Percentiles rank a stretch among this genome's conserved stretches.
phyloP scores from a whole-genome alignment of 2,329 filamentous ascomycete genomes.

The Gnomoniopsis sp. region DNA sequence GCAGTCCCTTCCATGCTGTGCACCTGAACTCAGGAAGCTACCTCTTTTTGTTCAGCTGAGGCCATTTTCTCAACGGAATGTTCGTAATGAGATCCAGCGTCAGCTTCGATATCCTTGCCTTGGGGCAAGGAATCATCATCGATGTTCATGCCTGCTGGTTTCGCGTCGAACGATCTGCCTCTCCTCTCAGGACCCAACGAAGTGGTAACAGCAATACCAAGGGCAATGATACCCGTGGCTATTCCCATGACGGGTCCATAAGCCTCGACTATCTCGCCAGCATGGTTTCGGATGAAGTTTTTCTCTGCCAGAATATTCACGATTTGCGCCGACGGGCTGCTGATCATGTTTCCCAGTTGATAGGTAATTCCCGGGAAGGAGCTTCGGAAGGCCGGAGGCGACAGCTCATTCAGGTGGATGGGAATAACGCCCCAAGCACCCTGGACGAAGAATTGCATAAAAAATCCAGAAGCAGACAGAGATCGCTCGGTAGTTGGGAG shows the following conservation, averaged over 20 bases:
- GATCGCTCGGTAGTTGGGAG: constrained; percentile 56
- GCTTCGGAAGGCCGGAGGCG: constrained; percentile 66
- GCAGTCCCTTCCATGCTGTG: not conserved
- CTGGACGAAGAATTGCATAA: constrained; percentile 67
- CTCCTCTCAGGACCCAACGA: constrained; percentile 72
- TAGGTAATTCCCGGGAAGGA: constrained; percentile 70
- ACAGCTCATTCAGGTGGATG: constrained; percentile 72
- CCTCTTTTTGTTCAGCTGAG: constrained; percentile 4
- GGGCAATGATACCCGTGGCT: constrained; percentile 71
- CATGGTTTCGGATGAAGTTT: constrained; percentile 48
- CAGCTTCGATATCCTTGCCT: constrained; percentile 9
- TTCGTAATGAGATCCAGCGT: constrained; percentile 3
- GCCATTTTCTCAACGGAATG: constrained; percentile 1
- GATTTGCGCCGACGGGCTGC: constrained; percentile 70
- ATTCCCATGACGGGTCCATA: constrained; percentile 75
- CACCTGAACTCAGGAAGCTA: not conserved
- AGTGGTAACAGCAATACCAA: constrained; percentile 65
- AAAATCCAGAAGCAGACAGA: constrained; percentile 64
- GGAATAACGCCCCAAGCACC: constrained; percentile 67
- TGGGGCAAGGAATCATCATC: constrained; percentile 24
- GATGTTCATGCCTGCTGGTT: constrained; percentile 43
- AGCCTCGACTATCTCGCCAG: constrained; percentile 59
- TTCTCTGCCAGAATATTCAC: constrained; percentile 71
- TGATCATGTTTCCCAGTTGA: constrained; percentile 73
- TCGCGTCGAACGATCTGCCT: constrained; percentile 65